Evolutionary conservation across 768 basidiomycete species (phyloP).

Genomic region (Termitomyces sp.): DNA sequence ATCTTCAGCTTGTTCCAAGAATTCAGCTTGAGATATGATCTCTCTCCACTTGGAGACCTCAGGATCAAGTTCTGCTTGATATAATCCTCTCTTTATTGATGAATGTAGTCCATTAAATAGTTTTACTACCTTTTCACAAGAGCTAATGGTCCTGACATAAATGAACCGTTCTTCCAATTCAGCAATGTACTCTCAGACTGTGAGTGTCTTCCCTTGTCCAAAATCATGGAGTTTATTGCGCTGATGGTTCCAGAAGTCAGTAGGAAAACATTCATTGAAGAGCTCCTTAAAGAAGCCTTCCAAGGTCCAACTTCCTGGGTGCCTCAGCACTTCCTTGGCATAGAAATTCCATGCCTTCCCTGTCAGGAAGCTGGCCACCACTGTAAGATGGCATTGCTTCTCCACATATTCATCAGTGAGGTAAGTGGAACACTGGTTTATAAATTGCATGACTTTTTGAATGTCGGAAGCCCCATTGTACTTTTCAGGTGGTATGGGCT

Average conservation of each 20-base stretch:
- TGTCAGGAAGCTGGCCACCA: background rate
- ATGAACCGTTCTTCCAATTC: background rate
- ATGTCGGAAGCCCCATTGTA: conserved; percentile 16
- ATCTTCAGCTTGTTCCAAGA: too few species aligned
- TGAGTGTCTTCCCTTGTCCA: conserved; percentile 19
- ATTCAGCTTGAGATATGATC: background rate
- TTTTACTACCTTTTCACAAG: background rate
- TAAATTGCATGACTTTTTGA: conserved; percentile 11
- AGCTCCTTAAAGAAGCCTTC: background rate
- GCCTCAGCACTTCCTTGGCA: background rate
- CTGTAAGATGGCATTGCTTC: background rate
- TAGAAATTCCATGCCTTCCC: background rate
- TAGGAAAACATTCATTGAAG: background rate
- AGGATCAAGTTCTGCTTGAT: background rate
- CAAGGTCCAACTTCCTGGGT: background rate
- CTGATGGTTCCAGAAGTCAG: background rate
- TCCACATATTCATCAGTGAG: conserved; percentile 4
- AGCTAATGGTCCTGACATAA: background rate
- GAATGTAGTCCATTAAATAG: background rate
- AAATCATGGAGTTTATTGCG: conserved; percentile 14
- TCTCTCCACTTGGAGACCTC: background rate
- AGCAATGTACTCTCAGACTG: background rate
- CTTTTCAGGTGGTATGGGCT: conserved; percentile 13
- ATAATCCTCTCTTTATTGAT: conserved; percentile 14
- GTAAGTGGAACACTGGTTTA: conserved; percentile 14